Evolutionary conservation across 2,329 filamentous ascomycete species (phyloP).

Genomic region (Coleophoma crateriformis): DNA sequence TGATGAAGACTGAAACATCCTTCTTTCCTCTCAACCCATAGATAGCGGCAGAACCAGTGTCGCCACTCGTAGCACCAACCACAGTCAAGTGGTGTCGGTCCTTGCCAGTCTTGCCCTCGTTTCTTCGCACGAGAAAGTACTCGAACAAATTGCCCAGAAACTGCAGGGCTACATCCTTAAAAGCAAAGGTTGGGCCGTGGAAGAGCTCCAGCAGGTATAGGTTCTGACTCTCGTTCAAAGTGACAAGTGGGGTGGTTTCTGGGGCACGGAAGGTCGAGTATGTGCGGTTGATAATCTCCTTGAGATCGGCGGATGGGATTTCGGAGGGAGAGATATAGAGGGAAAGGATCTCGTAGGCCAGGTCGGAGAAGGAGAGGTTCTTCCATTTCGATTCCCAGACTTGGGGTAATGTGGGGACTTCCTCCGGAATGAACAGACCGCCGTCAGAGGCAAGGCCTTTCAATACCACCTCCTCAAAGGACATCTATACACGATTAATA

Average conservation of each 20-base stretch:
- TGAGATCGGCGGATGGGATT: conserved; percentile 75
- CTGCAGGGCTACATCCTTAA: conserved; percentile 92
- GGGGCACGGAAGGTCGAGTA: conserved; percentile 84
- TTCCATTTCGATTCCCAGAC: conserved; percentile 69
- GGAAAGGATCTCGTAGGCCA: conserved; percentile 79
- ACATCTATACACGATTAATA: conserved; percentile 50
- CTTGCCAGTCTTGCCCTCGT: conserved; percentile 59
- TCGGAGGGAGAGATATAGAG: conserved; percentile 82
- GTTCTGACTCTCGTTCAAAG: conserved; percentile 66
- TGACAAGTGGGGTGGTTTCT: conserved; percentile 73
- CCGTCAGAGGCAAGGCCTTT: conserved; percentile 85
- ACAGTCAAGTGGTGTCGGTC: conserved; percentile 74
- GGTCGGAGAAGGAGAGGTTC: conserved; percentile 70
- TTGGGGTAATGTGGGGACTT: conserved; percentile 60
- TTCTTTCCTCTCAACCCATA: conserved; percentile 94
- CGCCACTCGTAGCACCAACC: conserved; percentile 80
- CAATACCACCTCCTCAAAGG: conserved; percentile 86
- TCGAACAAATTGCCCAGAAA: conserved; percentile 96
- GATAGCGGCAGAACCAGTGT: conserved; percentile 92
- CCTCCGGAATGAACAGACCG: conserved; percentile 83
- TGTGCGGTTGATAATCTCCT: conserved; percentile 74
- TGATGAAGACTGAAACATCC: conserved; percentile 93
- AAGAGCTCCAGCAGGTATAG: conserved; percentile 90
- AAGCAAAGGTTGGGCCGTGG: conserved; percentile 91
- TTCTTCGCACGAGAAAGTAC: conserved; percentile 74